Base-by-base conservation (phyloP, 192 early-diverging fungal genomes). In the Geranomyces variabilis region DNA sequence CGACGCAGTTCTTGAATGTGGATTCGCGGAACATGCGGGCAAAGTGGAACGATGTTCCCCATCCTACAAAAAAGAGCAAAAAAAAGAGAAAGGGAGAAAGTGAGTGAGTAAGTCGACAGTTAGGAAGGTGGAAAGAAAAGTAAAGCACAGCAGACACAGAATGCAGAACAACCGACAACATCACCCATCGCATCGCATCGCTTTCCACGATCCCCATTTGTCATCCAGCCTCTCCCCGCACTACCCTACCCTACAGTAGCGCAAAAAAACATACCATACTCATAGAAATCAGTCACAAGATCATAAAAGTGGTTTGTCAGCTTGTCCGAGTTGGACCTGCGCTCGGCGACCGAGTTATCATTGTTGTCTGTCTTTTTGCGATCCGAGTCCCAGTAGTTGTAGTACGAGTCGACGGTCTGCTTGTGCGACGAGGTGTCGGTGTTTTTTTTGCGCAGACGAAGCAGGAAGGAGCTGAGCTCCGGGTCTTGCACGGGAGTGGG, bases 21-120 rank as follows among this genome's bases (percentile, higher is more conserved):
- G 91, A 88, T 47, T 88, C 86, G 56, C 83, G 80, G 71, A 89
- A 91, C 73, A 90, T 91, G 68, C 93, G 89, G 33, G 90, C 90
- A 81, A 97, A 97, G 73, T 97, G 95, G 88, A 96, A 97, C 63
- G 90, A 91, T 29, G 83, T 82, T 47, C 95, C 94, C 95, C 94
- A 97, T n/a, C 80, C 80, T 81, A 46, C n/a, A 22, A 68, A 24
- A 3, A 55, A 17, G 10, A 30, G 19, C 3, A 28, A 15, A 24
- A 55, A 9, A 15, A 15, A n/a, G 21, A 55, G 51, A 55, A 15
- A 55, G 51, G 14, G 51, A 24, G 21, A 15, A 14, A 41, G 36
- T 3, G 36, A 41, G 36, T 3, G 36, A 41, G 36, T n/a, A n/a
- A n/a, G 55, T 21, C 13, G 7, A 57, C 13, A 57, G 55, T 8